Evolutionary conservation across 2,329 filamentous ascomycete species (phyloP).

Genomic region (Arachnomyces sp.): DNA sequence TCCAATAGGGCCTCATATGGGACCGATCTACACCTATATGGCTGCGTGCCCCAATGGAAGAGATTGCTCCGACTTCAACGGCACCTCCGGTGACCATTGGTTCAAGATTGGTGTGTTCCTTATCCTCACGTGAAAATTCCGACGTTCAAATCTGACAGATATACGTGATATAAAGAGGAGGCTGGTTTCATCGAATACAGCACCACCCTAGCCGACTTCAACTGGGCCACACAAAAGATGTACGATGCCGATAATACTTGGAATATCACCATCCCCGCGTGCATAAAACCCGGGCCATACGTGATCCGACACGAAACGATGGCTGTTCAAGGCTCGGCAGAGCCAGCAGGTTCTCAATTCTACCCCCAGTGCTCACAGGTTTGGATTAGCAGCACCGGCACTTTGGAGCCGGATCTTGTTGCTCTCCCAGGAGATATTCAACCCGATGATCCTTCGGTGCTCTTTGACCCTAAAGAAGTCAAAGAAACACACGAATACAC

Average conservation of each 20-base stretch:
- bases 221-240: slow-evolving; percentile 1
- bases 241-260: slow-evolving; percentile 1
- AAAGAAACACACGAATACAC: not conserved
- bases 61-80: slow-evolving; percentile 1
- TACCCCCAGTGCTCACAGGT: slow-evolving; percentile 1
- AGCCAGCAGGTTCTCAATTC: not conserved
- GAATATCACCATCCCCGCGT: slow-evolving; percentile 1
- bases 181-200: not conserved
- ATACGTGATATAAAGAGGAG: slow-evolving; percentile 1
- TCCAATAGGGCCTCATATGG: slow-evolving; percentile 1
- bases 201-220: not conserved
- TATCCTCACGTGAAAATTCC: no score
- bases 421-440: slow-evolving; percentile 2
- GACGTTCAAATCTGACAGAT: no score
- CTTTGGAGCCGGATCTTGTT: not conserved
- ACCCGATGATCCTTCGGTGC: not conserved
- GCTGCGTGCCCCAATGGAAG: slow-evolving; percentile 1
- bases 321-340: not conserved
- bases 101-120: slow-evolving; percentile 2
- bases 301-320: slow-evolving; percentile 1
- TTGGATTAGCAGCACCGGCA: not conserved
- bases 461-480: not conserved
- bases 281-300: not conserved
- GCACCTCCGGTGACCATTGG: slow-evolving; percentile 1
- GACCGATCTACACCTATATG: slow-evolving; percentile 2